Evolutionary conservation across 495 filamentous ascomycete species (phyloP).

Genomic region (Aspergillus panamensis): DNA sequence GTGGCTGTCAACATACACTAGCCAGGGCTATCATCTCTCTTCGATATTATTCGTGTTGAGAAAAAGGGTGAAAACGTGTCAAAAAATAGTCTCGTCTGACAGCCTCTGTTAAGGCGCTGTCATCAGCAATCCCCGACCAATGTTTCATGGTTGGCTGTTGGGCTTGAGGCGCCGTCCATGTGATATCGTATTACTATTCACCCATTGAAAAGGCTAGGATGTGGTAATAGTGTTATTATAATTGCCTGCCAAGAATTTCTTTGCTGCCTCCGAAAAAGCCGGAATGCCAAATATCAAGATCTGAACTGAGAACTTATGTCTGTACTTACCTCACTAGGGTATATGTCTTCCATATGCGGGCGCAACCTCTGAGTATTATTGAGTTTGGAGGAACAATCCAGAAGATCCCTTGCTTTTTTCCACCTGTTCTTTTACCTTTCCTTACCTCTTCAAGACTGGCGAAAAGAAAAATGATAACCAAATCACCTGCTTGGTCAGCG

Average conservation of each 20-base stretch:
- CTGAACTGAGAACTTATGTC: background rate
- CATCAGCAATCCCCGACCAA: slow-evolving; percentile 9
- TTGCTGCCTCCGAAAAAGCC: background rate
- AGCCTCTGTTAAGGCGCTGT: slow-evolving; percentile 12
- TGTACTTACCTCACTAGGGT: too few relatives aligned
- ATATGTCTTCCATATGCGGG: background rate
- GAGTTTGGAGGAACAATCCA: slow-evolving; percentile 16
- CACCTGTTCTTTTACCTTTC: background rate
- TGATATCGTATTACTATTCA: slow-evolving; percentile 20
- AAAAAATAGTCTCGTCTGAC: slow-evolving; percentile 19
- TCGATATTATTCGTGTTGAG: slow-evolving; percentile 6
- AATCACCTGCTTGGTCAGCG: slow-evolving; percentile 10
- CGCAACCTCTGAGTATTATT: background rate
- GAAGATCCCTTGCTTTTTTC: slow-evolving; percentile 9
- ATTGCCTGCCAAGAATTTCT: background rate
- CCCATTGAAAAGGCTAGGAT: background rate
- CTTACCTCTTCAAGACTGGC: background rate
- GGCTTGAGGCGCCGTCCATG: slow-evolving; percentile 11
- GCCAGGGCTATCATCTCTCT: slow-evolving; percentile 6
- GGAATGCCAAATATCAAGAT: background rate
- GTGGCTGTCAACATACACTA: slow-evolving; percentile 17
- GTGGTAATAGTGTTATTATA: background rate
- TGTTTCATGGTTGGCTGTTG: slow-evolving; percentile 15
- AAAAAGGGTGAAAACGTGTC: slow-evolving; percentile 17
- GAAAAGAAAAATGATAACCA: slow-evolving; percentile 14